These are phyloP conservation scores for Lepidium didymum DNA, from an alignment of 345 rosid genomes.

Conservation along the genomic window DNA sequence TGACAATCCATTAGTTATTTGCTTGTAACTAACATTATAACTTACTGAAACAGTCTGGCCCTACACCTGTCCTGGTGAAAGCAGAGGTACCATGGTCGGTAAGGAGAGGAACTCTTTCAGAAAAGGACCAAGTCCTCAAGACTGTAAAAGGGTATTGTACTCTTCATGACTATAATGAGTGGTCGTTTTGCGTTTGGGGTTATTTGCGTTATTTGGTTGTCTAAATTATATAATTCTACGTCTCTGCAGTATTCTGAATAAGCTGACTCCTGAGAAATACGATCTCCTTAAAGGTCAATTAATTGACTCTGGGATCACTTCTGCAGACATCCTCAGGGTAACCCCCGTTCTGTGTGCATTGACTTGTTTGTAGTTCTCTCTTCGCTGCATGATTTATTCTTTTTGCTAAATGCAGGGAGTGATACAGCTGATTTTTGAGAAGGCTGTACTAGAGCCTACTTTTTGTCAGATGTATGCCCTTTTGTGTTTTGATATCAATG, in stretches of 20 bases:
- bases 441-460: slow-evolving; percentile 91
- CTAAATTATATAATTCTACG: not conserved
- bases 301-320: slow-evolving; percentile 75
- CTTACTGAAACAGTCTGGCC: slow-evolving; percentile 51
- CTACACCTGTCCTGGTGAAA: slow-evolving; percentile 57
- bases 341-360: not conserved
- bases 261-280: slow-evolving; percentile 85
- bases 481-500: slow-evolving; percentile 74
- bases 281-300: slow-evolving; percentile 88
- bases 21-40: not conserved
- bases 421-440: slow-evolving; percentile 77
- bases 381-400: not conserved
- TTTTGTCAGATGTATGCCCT: slow-evolving; percentile 93
- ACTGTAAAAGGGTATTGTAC: slow-evolving; percentile 75
- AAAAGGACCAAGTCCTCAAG: slow-evolving; percentile 77
- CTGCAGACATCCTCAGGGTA: slow-evolving; percentile 72
- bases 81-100: slow-evolving; percentile 97
- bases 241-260: slow-evolving; percentile 68
- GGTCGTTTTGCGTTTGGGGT: not conserved
- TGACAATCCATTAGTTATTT: not conserved
- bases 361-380: not conserved
- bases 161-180: not conserved
- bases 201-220: not conserved
- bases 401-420: slow-evolving; percentile 52
- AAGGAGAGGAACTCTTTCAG: slow-evolving; percentile 69